These are phyloP conservation scores for Paraconiothyrium sp. DNA, from an alignment of 2,329 filamentous ascomycete species.

Conservation along the genomic window DNA sequence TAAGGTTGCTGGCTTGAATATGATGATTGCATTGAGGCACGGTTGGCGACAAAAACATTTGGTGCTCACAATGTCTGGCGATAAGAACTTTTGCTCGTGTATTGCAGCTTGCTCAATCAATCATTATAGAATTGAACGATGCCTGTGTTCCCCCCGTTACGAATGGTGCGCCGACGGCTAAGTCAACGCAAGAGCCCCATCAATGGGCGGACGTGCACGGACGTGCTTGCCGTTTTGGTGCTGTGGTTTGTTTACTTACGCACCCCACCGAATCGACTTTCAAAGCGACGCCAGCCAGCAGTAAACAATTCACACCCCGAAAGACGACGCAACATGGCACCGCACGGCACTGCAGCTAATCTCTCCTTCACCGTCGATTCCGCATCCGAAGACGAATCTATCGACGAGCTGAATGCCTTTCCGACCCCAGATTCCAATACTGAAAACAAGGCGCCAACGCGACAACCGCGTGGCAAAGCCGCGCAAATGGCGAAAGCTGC, in stretches of 20 bases:
- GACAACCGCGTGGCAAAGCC: conserved; percentile 46
- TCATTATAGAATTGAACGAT: no score
- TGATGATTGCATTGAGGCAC: not conserved
- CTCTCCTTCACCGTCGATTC: conserved; percentile 52
- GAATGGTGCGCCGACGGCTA: not conserved
- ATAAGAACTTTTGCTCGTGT: no score
- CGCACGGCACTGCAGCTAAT: conserved; percentile 41
- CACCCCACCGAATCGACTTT: conserved; percentile 2
- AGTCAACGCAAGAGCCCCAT: not conserved
- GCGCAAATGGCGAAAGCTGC: conserved; percentile 36
- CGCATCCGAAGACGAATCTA: conserved; percentile 53
- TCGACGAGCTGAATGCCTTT: conserved; percentile 46
- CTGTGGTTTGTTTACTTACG: conserved; percentile 2
- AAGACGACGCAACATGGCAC: conserved; percentile 38
- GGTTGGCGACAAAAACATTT: no score
- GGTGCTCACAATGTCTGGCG: no score
- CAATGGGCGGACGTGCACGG: not conserved
- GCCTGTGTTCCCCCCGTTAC: no score
- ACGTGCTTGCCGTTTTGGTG: not conserved
- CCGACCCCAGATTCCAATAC: conserved; percentile 53
- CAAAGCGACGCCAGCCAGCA: conserved; percentile 8
- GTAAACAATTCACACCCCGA: not conserved
- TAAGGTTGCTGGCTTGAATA: not conserved
- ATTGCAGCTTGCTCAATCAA: no score
- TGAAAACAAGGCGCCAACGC: conserved; percentile 49